Evolutionary conservation across 176 grass and related monocot genomes (phyloP).

Genomic region (Musa acuminata): DNA sequence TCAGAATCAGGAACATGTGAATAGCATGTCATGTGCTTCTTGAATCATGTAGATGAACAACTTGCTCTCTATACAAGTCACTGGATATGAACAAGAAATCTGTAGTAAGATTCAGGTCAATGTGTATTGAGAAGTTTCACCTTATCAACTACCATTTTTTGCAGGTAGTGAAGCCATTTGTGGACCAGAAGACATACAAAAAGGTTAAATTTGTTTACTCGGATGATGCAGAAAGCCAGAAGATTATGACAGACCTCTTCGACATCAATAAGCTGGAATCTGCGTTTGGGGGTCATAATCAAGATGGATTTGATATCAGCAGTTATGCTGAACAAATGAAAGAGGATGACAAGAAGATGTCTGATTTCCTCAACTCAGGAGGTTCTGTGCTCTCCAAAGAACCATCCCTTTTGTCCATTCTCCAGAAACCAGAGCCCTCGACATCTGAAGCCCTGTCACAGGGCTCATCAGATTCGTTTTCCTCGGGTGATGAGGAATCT

Average conservation of each 20-base stretch:
- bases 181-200: conserved; percentile 63
- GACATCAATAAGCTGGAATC: conserved; percentile 60
- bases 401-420: conserved; percentile 12
- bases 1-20: too few relatives aligned
- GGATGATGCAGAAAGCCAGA: conserved; percentile 54
- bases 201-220: conserved; percentile 81
- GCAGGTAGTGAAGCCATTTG: conserved; percentile 73
- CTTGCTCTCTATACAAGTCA: too few relatives aligned
- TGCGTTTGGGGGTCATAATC: conserved; percentile 46
- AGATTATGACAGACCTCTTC: conserved; percentile 69
- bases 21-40: too few relatives aligned
- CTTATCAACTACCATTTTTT: not conserved
- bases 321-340: conserved; percentile 49
- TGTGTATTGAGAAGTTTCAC: not conserved
- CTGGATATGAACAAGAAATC: too few relatives aligned
- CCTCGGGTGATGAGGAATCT: conserved; percentile 38
- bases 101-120: too few relatives aligned
- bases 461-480: conserved; percentile 48
- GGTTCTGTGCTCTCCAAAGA: not conserved
- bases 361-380: conserved; percentile 14
- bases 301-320: conserved; percentile 45
- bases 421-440: conserved; percentile 15
- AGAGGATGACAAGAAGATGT: conserved; percentile 58
- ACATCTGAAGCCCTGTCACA: conserved; percentile 19
- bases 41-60: too few relatives aligned